Evolutionary conservation across 108 stramenopile genomes (phyloP), one percentile per base, ranked within the genome.

Genomic region (Pseudonitzschia delicatissima): DNA sequence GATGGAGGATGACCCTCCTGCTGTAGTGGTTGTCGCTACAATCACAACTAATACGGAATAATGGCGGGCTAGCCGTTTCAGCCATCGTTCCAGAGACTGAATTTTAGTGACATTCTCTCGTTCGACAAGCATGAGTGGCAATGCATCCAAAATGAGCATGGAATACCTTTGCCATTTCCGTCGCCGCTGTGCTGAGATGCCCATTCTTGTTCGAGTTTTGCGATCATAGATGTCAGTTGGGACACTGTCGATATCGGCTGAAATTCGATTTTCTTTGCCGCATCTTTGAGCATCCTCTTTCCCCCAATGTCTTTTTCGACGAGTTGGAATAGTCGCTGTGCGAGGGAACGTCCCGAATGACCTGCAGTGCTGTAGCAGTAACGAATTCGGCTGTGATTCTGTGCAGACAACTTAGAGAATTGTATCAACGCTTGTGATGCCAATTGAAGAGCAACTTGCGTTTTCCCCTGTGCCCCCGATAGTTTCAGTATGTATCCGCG

Each of bases 331-430:
- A 37, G 12, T 6, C 60, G 60, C 26, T 23, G 11, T n/a, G 67
- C 50, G n/a, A 68, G 42, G 12, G 51, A 35, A 3, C 5, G 4
- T 7, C 67, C 67, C 7, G 55, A 32, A 44, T 52, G 32, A 18
- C 55, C 67, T 15, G 66, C 45, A 5, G 39, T 67, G 39, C 60
- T 53, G 35, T 53, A 67, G 26, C 45, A 53, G 51, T 53, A 67
- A 13, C 45, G 51, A 29, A 47, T 33, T 5, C 66, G 32, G 17
- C 25, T 34, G 17, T 12, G 0, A 35, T 20, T 23, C 11, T n/a
- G n/a, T 27, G 1, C 6, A 7, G 45, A 13, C 9, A 1, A 35
- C 39, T 15, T 15, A 23, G 25, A 47, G n/a, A 12, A 31, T 45
- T 45, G 45, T n/a, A 18, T 27, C n/a, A 23, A 8, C 17, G 51